These are phyloP conservation scores for Acacia confusa DNA, from an alignment of 306 rosid genomes.

Conservation along the genomic window DNA sequence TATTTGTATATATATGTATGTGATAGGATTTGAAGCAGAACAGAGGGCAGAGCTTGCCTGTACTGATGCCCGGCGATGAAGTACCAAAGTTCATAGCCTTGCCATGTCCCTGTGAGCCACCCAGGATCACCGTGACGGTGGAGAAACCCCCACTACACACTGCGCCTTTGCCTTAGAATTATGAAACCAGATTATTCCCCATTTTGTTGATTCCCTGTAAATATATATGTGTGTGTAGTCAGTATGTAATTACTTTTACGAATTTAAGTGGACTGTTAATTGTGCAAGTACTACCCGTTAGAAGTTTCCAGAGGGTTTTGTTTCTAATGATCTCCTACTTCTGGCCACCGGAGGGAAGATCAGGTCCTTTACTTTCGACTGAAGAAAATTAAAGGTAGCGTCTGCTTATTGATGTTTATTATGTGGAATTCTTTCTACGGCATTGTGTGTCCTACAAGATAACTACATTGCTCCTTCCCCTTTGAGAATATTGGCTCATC, in stretches of 20 bases:
- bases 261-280: not conserved
- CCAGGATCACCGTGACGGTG: constrained; percentile 36
- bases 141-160: constrained; percentile 38
- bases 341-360: not conserved
- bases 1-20: not conserved
- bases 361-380: not conserved
- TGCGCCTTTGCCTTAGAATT: not conserved
- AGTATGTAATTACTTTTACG: not conserved
- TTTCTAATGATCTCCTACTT: not conserved
- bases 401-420: not conserved
- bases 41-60: constrained; percentile 62
- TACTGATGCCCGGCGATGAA: constrained; percentile 85
- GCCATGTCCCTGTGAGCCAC: constrained; percentile 81
- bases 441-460: not conserved
- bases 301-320: not conserved
- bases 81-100: constrained; percentile 83
- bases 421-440: not conserved
- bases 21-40: constrained; percentile 47
- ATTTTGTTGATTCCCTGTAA: not conserved
- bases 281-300: not conserved
- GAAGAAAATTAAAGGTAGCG: not conserved
- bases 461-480: not conserved
- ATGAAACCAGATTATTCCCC: not conserved
- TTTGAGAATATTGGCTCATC: not conserved
- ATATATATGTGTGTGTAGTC: not conserved